Conservation (phyloP, 225 moss, liverwort and hornwort genomes). For the Sphagnum contortum region DNA sequence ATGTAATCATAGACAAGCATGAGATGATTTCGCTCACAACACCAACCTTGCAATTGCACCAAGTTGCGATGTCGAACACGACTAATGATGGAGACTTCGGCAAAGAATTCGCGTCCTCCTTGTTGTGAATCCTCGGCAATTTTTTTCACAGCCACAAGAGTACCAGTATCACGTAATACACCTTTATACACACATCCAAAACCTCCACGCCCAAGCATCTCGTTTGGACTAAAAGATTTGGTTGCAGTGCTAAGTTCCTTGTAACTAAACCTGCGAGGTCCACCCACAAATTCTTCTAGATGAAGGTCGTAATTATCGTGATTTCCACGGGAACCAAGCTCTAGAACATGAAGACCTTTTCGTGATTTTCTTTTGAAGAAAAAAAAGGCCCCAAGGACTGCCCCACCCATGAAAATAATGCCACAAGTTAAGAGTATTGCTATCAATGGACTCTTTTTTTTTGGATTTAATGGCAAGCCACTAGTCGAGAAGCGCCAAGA, state of each 20-base stretch:
- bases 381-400: too few relatives aligned
- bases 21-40: slow-evolving; percentile 25
- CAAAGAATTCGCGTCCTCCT: slow-evolving; percentile 23
- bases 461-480: too few relatives aligned
- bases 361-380: too few relatives aligned
- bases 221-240: slow-evolving; percentile 26
- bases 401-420: too few relatives aligned
- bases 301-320: too few relatives aligned
- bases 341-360: too few relatives aligned
- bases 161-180: slow-evolving; percentile 22
- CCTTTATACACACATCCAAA: slow-evolving; percentile 15
- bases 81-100: slow-evolving; percentile 19
- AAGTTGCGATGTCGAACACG: slow-evolving; percentile 39
- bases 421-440: too few relatives aligned
- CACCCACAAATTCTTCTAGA: too few relatives aligned
- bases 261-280: background rate
- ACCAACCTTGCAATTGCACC: slow-evolving; percentile 32
- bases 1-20: slow-evolving; percentile 31
- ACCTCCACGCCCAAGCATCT: slow-evolving; percentile 8
- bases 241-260: slow-evolving; percentile 37
- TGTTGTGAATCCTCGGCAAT: slow-evolving; percentile 13
- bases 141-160: slow-evolving; percentile 29
- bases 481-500: slow-evolving; percentile 28
- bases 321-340: too few relatives aligned
- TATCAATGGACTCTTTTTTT: too few relatives aligned